phyloP scores from a whole-genome alignment of 208 protist species.

The Leishmania gerbilli region DNA sequence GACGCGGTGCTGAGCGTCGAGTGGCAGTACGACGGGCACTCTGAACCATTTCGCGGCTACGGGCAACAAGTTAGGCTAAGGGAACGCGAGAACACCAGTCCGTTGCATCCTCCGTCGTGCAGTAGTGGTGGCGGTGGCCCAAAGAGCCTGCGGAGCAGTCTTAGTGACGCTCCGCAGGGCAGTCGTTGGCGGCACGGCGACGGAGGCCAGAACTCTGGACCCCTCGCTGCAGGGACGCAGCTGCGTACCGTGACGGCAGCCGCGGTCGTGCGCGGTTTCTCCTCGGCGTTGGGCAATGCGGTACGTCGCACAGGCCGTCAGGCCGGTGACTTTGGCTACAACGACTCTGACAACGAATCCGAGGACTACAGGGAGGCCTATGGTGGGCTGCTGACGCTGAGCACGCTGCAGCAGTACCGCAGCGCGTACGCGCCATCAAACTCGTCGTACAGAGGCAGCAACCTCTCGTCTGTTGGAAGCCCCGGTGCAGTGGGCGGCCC shows the following conservation, averaged over 20 bases:
- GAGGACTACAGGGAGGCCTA: constrained; percentile 54
- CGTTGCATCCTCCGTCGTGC: not conserved
- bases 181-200: not conserved
- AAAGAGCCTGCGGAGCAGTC: not conserved
- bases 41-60: constrained; percentile 12
- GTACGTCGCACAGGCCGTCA: constrained; percentile 40
- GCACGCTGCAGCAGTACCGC: constrained; percentile 25
- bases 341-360: constrained; percentile 50
- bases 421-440: constrained; percentile 19
- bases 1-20: constrained; percentile 66
- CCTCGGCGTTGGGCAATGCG: constrained; percentile 42
- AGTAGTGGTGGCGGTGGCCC: not conserved
- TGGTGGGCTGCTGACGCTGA: constrained; percentile 43
- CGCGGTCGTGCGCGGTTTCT: constrained; percentile 46
- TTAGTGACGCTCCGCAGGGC: not conserved
- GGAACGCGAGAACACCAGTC: not conserved
- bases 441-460: constrained; percentile 30
- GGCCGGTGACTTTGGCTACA: constrained; percentile 45
- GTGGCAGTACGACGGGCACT: constrained; percentile 36
- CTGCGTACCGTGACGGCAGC: constrained; percentile 23
- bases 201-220: not conserved
- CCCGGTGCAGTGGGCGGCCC: not conserved
- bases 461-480: constrained; percentile 25
- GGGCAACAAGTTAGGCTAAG: constrained; percentile 1
- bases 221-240: constrained; percentile 4